A percentile compares a stretch with the other conserved stretches of the same genome.
Evolutionary conservation across 495 filamentous ascomycete species (phyloP).

Genomic region (Penicillium simplicissimum): DNA sequence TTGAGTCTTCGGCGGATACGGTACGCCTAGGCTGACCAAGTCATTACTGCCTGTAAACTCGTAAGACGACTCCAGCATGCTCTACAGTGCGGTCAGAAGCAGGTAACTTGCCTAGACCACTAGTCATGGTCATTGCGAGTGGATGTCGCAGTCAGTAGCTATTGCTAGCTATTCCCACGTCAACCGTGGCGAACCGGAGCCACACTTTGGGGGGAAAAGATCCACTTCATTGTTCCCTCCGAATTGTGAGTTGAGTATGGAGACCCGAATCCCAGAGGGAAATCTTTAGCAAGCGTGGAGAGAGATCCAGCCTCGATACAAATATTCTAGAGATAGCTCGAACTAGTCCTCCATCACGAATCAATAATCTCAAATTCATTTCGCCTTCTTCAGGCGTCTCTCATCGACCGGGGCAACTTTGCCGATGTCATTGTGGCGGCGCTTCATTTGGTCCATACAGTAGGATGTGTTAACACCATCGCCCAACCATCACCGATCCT

Average conservation of each 20-base stretch:
- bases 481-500: background rate
- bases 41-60: background rate
- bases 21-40: no score
- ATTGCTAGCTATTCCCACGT: background rate
- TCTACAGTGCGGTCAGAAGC: background rate
- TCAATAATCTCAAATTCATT: background rate
- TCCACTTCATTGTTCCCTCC: conserved; percentile 1
- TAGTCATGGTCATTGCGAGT: background rate
- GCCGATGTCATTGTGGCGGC: conserved; percentile 24
- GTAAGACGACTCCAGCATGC: background rate
- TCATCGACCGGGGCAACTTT: background rate
- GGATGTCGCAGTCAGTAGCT: no score
- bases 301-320: background rate
- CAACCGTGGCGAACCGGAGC: background rate
- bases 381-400: background rate
- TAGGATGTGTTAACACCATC: background rate
- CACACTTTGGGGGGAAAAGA: background rate
- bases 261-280: background rate
- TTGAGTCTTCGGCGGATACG: background rate
- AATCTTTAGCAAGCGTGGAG: background rate
- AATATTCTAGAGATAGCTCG: background rate
- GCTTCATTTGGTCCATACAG: background rate
- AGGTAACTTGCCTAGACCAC: background rate
- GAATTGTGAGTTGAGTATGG: background rate
- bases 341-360: background rate